phyloP scores from a whole-genome alignment of 306 rosid species.

The Senna tora region DNA sequence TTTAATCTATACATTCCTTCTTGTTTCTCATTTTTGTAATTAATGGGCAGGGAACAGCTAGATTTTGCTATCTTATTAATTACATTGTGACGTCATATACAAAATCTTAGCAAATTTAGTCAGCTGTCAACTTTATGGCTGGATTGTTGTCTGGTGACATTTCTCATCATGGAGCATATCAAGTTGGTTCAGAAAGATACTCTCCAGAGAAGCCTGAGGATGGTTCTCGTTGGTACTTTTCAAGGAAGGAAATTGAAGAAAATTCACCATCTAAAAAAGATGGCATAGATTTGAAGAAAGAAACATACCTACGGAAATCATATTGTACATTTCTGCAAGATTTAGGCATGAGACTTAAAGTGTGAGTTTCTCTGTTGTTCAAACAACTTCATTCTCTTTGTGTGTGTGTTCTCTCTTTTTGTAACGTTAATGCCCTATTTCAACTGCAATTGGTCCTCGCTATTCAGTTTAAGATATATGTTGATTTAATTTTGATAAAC shows the following conservation, averaged over 20 bases:
- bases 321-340: slow-evolving; percentile 94
- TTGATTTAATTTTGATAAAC: slow-evolving; percentile 4
- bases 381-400: not conserved
- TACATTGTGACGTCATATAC: slow-evolving; percentile 25
- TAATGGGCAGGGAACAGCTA: slow-evolving; percentile 11
- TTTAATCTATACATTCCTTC: not conserved
- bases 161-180: slow-evolving; percentile 51
- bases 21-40: not conserved
- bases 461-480: slow-evolving; percentile 13
- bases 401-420: not conserved
- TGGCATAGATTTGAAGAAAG: slow-evolving; percentile 90
- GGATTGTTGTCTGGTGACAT: slow-evolving; percentile 51
- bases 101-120: slow-evolving; percentile 35
- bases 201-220: slow-evolving; percentile 50
- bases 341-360: slow-evolving; percentile 95
- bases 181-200: slow-evolving; percentile 44
- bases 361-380: slow-evolving; percentile 60
- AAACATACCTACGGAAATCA: slow-evolving; percentile 90
- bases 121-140: slow-evolving; percentile 42
- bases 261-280: slow-evolving; percentile 86
- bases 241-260: slow-evolving; percentile 91
- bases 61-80: not conserved
- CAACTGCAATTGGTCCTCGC: slow-evolving; percentile 19
- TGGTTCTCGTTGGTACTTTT: slow-evolving; percentile 79
- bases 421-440: slow-evolving; percentile 20